phyloP scores from a whole-genome alignment of 345 rosid species.

The Eucalyptus pumila region DNA sequence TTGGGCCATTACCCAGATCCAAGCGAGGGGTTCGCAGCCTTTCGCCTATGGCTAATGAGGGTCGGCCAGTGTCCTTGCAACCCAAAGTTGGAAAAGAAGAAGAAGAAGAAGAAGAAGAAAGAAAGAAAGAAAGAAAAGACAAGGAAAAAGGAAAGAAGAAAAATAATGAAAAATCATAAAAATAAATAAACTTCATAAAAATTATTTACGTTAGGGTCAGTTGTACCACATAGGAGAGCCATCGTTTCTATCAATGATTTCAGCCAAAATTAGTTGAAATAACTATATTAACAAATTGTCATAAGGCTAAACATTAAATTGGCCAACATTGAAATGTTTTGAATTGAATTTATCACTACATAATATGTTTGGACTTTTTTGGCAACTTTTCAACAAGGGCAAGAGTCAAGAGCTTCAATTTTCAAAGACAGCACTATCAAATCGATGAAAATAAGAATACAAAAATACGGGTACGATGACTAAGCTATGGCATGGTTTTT shows the following conservation, averaged over 20 bases:
- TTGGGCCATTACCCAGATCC: fast-evolving
- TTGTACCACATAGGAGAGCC: fast-evolving
- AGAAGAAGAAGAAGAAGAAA: neutral
- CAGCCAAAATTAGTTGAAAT: neutral
- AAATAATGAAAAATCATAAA: neutral
- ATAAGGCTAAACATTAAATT: neutral
- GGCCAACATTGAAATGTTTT: neutral
- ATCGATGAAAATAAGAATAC: neutral
- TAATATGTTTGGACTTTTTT: neutral
- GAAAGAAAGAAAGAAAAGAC: neutral
- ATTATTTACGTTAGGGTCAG: fast-evolving
- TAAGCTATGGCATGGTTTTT: neutral
- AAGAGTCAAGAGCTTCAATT: neutral
- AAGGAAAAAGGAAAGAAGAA: neutral
- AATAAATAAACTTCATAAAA: neutral
- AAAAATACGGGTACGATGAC: neutral
- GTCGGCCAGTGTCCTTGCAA: fast-evolving
- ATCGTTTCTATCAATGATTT: fast-evolving
- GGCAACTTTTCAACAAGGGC: neutral
- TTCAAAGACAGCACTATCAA: neutral
- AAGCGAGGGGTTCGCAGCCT: neutral
- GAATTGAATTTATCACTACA: fast-evolving
- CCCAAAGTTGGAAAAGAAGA: neutral
- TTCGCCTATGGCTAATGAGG: neutral
- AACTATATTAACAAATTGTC: neutral